These are phyloP conservation scores for Musa schizocarpa DNA, from an alignment of 176 grass and related monocot species.

Conservation along the genomic window DNA sequence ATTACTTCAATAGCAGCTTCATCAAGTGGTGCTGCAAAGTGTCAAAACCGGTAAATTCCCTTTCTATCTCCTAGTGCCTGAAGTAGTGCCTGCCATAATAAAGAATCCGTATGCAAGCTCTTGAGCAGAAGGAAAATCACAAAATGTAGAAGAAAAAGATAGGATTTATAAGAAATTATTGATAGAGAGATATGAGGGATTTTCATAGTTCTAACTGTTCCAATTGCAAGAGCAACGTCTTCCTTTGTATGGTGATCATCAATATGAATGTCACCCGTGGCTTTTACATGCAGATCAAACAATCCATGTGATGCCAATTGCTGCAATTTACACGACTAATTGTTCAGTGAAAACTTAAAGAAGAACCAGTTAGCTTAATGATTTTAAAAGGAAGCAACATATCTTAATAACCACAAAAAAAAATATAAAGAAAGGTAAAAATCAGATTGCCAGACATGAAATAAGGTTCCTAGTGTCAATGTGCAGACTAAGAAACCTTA, in stretches of 20 bases:
- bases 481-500: neutral
- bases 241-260: constrained; percentile 97
- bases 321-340: constrained; percentile 31
- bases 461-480: too few species aligned
- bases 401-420: neutral
- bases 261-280: constrained; percentile 85
- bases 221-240: constrained; percentile 94
- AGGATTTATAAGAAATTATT: neutral
- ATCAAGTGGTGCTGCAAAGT: constrained; percentile 88
- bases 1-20: constrained; percentile 86
- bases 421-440: neutral
- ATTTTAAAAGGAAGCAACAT: neutral
- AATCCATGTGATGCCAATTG: constrained; percentile 93
- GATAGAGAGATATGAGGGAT: neutral
- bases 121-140: neutral
- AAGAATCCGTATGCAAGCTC: neutral
- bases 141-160: neutral
- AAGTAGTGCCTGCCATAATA: constrained; percentile 59
- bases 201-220: constrained; percentile 37
- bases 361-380: neutral
- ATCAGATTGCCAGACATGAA: neutral
- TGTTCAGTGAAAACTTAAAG: constrained; percentile 5
- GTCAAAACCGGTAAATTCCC: constrained; percentile 77
- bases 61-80: constrained; percentile 88
- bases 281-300: constrained; percentile 75